Base-by-base conservation (phyloP, 352 stramenopile species). In the Pythium myriotylum region DNA sequence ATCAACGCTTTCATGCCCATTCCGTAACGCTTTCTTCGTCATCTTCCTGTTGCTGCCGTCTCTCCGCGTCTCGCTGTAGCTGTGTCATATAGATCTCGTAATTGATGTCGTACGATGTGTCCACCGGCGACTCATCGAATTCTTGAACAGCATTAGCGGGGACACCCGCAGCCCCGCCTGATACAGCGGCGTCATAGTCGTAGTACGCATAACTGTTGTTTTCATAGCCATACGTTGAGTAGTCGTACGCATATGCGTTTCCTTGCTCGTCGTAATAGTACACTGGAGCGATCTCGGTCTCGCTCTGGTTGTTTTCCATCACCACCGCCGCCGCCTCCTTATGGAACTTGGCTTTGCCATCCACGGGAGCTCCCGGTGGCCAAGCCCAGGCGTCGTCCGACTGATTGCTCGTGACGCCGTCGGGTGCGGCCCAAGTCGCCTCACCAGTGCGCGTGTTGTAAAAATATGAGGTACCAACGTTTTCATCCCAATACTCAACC, bases 401-500 rank as follows among this genome's bases (percentile, higher is more conserved):
- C 55, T 63, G 63, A 27, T 61, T 65, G 35, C 43, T 69, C 10
- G 47, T 27, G 52, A 67, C 52, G 7, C 29, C 35, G 0, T 68
- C 70, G 23, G 83, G 83, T 7, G 76, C 76, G 5, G 76, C 68
- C 83, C 83, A 92, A n/a, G 76, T 87, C 0, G 79, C 79, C 23
- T 89, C 80, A 2, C 83, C 83, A 0, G 83, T 92, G 45, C 73
- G 68, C 12, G 70, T 71, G 58, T 90, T 90, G 67, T 90, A 86
- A 29, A 81, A 92, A 59, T 92, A 92, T 39, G 71, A 75, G 22
- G 79, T 63, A 1, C 71, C 79, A 8, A 80, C 77, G 53, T 77
- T 87, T 35, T 88, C 81, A 57, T 91, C 81, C 79, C 81, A 91
- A 65, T 80, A 89, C 67, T 89, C 79, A 50, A 89, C 67, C 81